Conservation (phyloP, 768 basidiomycete genomes). For the Suillus bovinus region DNA sequence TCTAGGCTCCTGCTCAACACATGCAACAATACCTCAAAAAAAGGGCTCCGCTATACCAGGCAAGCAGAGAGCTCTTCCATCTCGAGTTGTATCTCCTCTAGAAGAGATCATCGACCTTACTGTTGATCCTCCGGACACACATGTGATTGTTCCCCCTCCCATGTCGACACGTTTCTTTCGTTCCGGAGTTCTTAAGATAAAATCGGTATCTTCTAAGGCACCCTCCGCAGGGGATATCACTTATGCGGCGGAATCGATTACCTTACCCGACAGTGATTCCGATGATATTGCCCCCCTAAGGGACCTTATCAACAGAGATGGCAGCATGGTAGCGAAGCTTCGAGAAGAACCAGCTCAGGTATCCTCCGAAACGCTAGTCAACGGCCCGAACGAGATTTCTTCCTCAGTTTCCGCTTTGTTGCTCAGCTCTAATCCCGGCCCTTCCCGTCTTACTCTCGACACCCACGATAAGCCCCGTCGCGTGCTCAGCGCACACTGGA, state of each 20-base stretch:
- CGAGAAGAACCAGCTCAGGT: background rate
- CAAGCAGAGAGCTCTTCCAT: background rate
- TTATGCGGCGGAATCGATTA: background rate
- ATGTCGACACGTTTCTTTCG: conserved; percentile 22
- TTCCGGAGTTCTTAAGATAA: conserved; percentile 25
- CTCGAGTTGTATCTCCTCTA: background rate
- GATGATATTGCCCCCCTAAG: background rate
- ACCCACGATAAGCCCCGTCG: conserved; percentile 42
- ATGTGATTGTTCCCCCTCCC: conserved; percentile 14
- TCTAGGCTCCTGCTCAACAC: background rate
- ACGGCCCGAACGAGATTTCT: background rate
- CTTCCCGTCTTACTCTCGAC: conserved; percentile 22
- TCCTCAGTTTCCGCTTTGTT: background rate
- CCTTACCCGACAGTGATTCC: background rate
- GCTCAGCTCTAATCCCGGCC: conserved; percentile 5
- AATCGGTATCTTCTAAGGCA: conserved; percentile 5
- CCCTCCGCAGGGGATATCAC: background rate
- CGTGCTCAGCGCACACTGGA: conserved; percentile 25
- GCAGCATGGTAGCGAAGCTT: background rate
- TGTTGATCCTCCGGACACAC: conserved; percentile 5
- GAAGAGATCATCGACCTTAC: conserved; percentile 16
- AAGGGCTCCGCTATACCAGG: background rate
- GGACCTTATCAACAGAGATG: background rate
- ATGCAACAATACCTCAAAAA: background rate
- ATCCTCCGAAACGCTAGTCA: background rate